phyloP scores from a whole-genome alignment of 139 green algal genomes.

The Eudorina sp. region DNA sequence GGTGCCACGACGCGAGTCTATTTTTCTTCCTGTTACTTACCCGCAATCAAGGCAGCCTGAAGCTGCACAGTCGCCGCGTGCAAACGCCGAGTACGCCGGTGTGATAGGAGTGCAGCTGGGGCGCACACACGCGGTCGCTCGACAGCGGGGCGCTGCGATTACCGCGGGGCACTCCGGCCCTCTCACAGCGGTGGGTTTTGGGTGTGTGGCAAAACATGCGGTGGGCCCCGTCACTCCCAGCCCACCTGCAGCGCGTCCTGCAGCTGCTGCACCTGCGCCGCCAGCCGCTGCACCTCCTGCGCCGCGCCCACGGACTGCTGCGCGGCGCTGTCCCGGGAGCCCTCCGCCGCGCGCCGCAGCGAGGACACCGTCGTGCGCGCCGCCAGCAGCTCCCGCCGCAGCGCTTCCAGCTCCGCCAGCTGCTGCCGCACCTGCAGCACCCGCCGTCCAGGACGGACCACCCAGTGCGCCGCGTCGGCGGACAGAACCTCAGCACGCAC shows the following conservation, averaged over 20 bases:
- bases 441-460: neutral
- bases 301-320: slow-evolving; percentile 18
- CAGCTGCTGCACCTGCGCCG: slow-evolving; percentile 67
- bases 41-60: no score
- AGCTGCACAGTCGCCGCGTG: no score
- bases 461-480: neutral
- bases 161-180: no score
- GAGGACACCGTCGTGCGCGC: slow-evolving; percentile 29
- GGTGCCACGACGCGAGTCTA: no score
- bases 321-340: slow-evolving; percentile 9
- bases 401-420: slow-evolving; percentile 56
- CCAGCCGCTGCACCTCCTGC: slow-evolving; percentile 31
- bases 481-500: neutral
- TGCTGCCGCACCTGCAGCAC: slow-evolving; percentile 52
- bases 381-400: slow-evolving; percentile 49
- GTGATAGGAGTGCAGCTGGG: no score
- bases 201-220: no score
- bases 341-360: slow-evolving; percentile 45
- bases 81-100: no score
- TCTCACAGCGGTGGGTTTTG: no score
- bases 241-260: slow-evolving; percentile 45
- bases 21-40: no score
- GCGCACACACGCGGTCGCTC: no score
- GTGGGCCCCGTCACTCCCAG: no score
- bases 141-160: no score